A percentile compares a stretch with the other conserved stretches of the same genome.
These are phyloP conservation scores for Fusarium pseudonygamai DNA, from an alignment of 2,329 filamentous ascomycete species.

Conservation along the genomic window DNA sequence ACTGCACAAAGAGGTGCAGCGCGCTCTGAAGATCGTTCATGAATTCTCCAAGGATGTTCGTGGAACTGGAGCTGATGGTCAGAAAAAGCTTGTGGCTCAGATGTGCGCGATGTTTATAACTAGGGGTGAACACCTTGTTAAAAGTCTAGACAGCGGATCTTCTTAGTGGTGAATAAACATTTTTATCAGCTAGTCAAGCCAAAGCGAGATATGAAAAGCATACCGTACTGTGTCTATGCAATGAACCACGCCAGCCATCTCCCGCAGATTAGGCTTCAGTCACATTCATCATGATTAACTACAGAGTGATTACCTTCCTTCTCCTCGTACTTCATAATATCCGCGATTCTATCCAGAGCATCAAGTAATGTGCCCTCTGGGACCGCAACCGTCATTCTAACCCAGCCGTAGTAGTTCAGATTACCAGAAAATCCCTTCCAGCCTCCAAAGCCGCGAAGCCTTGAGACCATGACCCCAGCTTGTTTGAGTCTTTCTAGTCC, in stretches of 20 bases:
- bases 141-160: not conserved
- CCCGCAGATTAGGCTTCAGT: not conserved
- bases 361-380: not conserved
- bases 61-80: not conserved
- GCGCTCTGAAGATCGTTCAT: not conserved
- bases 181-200: fast-evolving
- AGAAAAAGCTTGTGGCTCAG: not conserved
- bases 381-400: not conserved
- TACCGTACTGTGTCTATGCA: fast-evolving
- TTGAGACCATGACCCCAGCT: not conserved
- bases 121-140: not conserved
- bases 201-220: not conserved
- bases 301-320: too few species aligned
- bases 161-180: not conserved
- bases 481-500: not conserved
- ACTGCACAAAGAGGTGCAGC: not conserved
- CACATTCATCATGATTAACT: too few species aligned
- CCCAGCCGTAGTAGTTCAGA: not conserved
- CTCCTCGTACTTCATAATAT: not conserved
- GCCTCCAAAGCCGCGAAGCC: not conserved
- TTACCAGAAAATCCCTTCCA: not conserved
- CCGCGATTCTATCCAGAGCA: not conserved
- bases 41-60: not conserved
- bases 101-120: not conserved
- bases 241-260: too few species aligned